phyloP scores from a whole-genome alignment of 2,329 filamentous ascomycete genomes.

The Balansia obtecta region DNA sequence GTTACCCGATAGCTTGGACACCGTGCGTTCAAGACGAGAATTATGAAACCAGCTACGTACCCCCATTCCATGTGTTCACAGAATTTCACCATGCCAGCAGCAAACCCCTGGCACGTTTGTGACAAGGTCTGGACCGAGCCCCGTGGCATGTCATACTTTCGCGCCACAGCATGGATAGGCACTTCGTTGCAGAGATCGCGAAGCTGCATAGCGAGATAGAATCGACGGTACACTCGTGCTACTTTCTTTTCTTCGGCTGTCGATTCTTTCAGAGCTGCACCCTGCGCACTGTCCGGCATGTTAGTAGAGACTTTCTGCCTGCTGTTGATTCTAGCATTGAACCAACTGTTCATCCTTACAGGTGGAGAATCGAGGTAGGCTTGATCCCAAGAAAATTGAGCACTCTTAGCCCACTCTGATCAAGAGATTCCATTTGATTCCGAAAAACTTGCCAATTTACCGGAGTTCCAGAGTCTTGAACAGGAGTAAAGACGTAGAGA shows the following conservation, averaged over 20 bases:
- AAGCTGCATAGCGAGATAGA: conserved; percentile 66
- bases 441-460: conserved; percentile 65
- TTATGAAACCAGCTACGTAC: conserved; percentile 20
- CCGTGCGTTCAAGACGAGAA: not conserved
- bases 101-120: conserved; percentile 67
- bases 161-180: conserved; percentile 55
- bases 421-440: conserved; percentile 55
- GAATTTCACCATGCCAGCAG: conserved; percentile 68
- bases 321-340: not conserved
- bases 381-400: conserved; percentile 57
- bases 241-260: conserved; percentile 47
- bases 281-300: conserved; percentile 44
- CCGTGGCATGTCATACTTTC: conserved; percentile 57
- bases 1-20: no score
- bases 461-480: conserved; percentile 42
- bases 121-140: conserved; percentile 60
- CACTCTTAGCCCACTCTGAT: conserved; percentile 60
- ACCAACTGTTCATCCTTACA: conserved; percentile 33
- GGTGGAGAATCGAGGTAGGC: conserved; percentile 51
- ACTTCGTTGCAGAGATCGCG: conserved; percentile 68
- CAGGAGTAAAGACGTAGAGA: conserved; percentile 64
- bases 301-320: conserved; percentile 9
- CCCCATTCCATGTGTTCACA: conserved; percentile 67
- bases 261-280: conserved; percentile 49
- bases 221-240: conserved; percentile 55